phyloP scores from a whole-genome alignment of 495 filamentous ascomycete species.

The Aspergillus campestris region DNA sequence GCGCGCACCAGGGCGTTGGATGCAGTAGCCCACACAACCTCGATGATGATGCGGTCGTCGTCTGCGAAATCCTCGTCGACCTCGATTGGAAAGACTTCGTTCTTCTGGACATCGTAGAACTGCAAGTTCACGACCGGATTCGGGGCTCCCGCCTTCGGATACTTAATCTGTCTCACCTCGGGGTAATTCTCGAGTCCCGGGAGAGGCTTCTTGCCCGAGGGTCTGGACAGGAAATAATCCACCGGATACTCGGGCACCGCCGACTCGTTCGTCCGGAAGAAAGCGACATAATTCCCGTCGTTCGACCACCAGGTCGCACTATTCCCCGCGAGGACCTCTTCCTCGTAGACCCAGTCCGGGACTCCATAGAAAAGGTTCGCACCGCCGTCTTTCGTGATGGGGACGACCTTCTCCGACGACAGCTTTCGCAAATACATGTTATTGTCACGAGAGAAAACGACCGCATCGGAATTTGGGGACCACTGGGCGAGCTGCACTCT shows the following conservation, averaged over 20 bases:
- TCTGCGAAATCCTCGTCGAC: slow-evolving; percentile 70
- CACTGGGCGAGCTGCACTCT: slow-evolving; percentile 80
- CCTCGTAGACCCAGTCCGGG: slow-evolving; percentile 99
- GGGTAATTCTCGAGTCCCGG: slow-evolving; percentile 83
- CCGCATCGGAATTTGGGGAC: slow-evolving; percentile 77
- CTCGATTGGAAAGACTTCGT: slow-evolving; percentile 70
- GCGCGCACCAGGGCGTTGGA: slow-evolving; percentile 75
- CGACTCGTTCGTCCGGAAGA: slow-evolving; percentile 87
- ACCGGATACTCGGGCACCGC: slow-evolving; percentile 88
- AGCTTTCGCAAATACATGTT: slow-evolving; percentile 79
- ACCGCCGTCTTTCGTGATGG: slow-evolving; percentile 82
- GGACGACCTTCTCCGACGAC: slow-evolving; percentile 46
- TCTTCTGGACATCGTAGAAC: slow-evolving; percentile 80
- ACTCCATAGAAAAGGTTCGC: slow-evolving; percentile 86
- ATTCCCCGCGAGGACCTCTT: slow-evolving; percentile 78
- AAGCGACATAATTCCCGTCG: slow-evolving; percentile 81
- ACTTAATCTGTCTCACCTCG: slow-evolving; percentile 87
- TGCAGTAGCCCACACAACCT: slow-evolving; percentile 80
- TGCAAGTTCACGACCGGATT: slow-evolving; percentile 82
- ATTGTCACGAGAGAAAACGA: slow-evolving; percentile 80
- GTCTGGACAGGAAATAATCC: slow-evolving; percentile 84
- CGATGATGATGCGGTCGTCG: slow-evolving; percentile 83
- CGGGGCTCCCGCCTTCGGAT: slow-evolving; percentile 90
- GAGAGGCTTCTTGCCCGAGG: slow-evolving; percentile 63
- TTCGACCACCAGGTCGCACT: slow-evolving; percentile 91